Evolutionary conservation across 306 rosid species (phyloP), one percentile per base, ranked within the genome.

Genomic region (Cercis canadensis): DNA sequence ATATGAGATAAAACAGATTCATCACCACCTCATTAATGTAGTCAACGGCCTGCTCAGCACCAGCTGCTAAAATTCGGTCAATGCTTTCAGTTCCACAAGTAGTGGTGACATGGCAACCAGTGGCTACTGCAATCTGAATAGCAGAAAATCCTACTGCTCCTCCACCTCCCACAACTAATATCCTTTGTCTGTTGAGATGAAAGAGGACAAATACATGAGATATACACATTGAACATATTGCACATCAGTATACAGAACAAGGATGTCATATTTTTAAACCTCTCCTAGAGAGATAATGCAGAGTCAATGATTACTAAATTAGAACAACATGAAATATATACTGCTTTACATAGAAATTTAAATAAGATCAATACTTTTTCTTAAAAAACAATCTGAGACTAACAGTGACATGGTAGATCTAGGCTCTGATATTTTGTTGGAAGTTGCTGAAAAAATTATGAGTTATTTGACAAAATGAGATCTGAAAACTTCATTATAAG

Each of bases 111-210:
- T 63, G 74, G 86, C 99, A 94, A 55, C 95, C 92, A 59, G 83
- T 73, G 18, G 90, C 99, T 41, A 90, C 88, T 53, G 97, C 85
- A 76, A 94, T 81, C 87, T 94, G 99, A 80, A 89, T 81, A 57
- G 95, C 97, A 56, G 90, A 12, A 74, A 84, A 85, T 32, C 99
- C 99, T 50, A 94, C 97, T 45, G 99, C 99, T 80, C 99, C 99
- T 78, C 99, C 95, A 51, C 99, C 99, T 19, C 97, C 99, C 67
- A 91, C 86, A 57, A 94, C 87, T 83, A 94, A 80, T 62, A 94
- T 49, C 78, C 92, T 85, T 87, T 94, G 95, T 73, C 97, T 91
- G 82, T 72, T 72, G 51, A 76, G 69, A 75, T 66, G 34, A 69
- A 57, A 70, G 54, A 71, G 53, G 78, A 82, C 58, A 37, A 41